These are phyloP conservation scores for Ophiocordyceps camponoti-rufipedis DNA, from an alignment of 2,329 filamentous ascomycete species.

Conservation along the genomic window DNA sequence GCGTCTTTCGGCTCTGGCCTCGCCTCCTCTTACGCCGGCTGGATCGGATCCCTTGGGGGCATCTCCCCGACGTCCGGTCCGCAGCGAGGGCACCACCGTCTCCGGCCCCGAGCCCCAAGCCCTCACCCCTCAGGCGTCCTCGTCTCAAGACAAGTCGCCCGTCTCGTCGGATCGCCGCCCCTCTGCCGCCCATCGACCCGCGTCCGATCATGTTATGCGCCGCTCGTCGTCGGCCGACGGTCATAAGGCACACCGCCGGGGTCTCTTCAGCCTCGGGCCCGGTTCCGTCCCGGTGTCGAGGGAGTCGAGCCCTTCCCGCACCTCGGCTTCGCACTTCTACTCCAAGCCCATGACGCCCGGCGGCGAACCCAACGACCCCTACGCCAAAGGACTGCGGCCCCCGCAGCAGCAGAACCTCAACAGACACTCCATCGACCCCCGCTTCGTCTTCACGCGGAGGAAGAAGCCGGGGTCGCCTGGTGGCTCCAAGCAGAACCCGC, in stretches of 20 bases:
- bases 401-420: conserved; percentile 48
- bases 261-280: conserved; percentile 32
- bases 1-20: conserved; percentile 54
- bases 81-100: conserved; percentile 17
- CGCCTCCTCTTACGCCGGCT: conserved; percentile 76
- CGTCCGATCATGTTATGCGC: conserved; percentile 22
- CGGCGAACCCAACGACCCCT: conserved; percentile 69
- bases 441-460: conserved; percentile 68
- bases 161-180: conserved; percentile 21
- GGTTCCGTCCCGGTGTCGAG: conserved; percentile 39
- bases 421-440: conserved; percentile 48
- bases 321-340: conserved; percentile 43
- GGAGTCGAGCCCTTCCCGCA: conserved; percentile 46
- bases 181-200: conserved; percentile 22
- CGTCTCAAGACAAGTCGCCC: conserved; percentile 31
- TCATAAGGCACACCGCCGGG: conserved; percentile 28
- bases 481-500: conserved; percentile 30
- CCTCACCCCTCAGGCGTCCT: conserved; percentile 52
- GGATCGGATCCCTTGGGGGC: conserved; percentile 36
- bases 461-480: conserved; percentile 45
- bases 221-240: conserved; percentile 22
- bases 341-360: conserved; percentile 62
- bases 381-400: conserved; percentile 63
- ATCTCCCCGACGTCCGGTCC: conserved; percentile 8
- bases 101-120: conserved; percentile 21